phyloP scores from a whole-genome alignment of 345 rosid genomes.

The Eutrema heterophyllum region DNA sequence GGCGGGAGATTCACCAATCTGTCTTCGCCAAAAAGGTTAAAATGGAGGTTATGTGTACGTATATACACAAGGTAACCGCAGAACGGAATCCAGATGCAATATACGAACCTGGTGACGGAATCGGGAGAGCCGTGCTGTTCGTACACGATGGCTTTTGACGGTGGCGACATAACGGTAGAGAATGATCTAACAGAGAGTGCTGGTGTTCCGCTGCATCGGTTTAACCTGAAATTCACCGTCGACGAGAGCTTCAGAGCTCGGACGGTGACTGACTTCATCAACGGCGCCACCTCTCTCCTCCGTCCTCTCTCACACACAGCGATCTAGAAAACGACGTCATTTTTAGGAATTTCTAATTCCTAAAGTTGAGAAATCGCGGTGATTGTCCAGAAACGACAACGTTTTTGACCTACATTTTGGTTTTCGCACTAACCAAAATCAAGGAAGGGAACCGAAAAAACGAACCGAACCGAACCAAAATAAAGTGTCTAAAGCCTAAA shows the following conservation, averaged over 20 bases:
- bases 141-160: conserved; percentile 76
- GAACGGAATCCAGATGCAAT: not conserved
- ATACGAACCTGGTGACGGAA: conserved; percentile 58
- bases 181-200: conserved; percentile 32
- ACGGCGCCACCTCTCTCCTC: conserved; percentile 24
- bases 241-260: conserved; percentile 17
- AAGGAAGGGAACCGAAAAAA: not conserved
- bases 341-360: not conserved
- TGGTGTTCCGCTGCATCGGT: not conserved
- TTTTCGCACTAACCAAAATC: not conserved
- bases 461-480: not conserved
- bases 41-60: not conserved
- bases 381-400: not conserved
- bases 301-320: not conserved
- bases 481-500: no score
- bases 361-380: no score
- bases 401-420: not conserved
- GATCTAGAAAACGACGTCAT: not conserved
- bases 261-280: conserved; percentile 11
- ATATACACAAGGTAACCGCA: not conserved
- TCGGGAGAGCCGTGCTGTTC: conserved; percentile 80
- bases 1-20: conserved; percentile 68
- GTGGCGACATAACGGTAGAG: conserved; percentile 67
- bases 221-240: not conserved
- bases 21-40: not conserved